phyloP scores from a whole-genome alignment of 306 rosid species.

The Cucurbita argyrosperma region DNA sequence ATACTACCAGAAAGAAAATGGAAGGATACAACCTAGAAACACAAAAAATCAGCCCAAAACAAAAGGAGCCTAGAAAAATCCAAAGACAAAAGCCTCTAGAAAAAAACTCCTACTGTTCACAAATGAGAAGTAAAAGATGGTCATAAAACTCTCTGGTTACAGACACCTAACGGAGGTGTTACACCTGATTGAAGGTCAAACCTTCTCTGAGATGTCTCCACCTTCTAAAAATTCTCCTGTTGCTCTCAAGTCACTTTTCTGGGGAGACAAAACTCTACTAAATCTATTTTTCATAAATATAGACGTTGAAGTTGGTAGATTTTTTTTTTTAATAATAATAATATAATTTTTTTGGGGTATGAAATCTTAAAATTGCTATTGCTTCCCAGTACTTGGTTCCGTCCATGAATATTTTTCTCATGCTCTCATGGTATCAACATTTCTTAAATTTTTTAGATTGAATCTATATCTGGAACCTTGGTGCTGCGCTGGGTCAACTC shows the following conservation, averaged over 20 bases:
- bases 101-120: neutral
- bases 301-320: too few relatives aligned
- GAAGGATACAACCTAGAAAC: neutral
- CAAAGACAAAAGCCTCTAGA: neutral
- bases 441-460: conserved; percentile 41
- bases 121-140: neutral
- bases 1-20: neutral
- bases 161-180: neutral
- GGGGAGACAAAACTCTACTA: neutral
- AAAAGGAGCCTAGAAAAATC: neutral
- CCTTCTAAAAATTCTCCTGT: neutral
- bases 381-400: neutral
- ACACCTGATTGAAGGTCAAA: neutral
- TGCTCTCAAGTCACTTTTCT: neutral
- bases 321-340: too few relatives aligned
- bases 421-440: neutral
- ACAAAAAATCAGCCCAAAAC: neutral
- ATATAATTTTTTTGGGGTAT: neutral
- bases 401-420: neutral
- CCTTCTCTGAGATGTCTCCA: too few relatives aligned
- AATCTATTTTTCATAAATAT: too few relatives aligned
- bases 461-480: conserved; percentile 82
- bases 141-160: neutral
- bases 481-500: conserved; percentile 97
- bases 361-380: neutral